Evolutionary conservation across 768 basidiomycete species (phyloP), one percentile per base, ranked within the genome.

Genomic region (Russula sp.): DNA sequence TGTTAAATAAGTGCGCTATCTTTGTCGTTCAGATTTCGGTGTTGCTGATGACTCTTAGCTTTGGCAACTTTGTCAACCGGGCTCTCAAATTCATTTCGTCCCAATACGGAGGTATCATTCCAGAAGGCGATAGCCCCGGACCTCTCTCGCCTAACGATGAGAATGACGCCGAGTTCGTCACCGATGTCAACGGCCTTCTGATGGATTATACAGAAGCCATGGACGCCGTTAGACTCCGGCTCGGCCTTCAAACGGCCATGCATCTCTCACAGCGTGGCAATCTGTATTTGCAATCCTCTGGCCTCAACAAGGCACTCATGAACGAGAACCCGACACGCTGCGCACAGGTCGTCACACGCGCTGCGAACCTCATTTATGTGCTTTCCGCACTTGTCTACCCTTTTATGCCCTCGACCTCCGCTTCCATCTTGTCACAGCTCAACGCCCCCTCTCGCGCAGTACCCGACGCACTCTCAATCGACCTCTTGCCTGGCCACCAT

Each of bases 51-150:
- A 4, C 13, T 7, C 8, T 39, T 58, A 93, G 91, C 76, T 90
- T 99, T 69, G 97, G 97, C 49, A 99, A 99, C 78, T 98, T 97
- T 69, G 90, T 98, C 67, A 99, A 99, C 74, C 89, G 97, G 32
- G 80, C 84, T 18, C 79, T 98, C 72, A 98, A 98, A 75, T 99
- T 99, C 72, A 83, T 94, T 35, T 83, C 88, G 6, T 88, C 91
- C 6, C 92, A 93, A 71, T 96, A 88, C 71, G 82, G 85, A 57
- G 75, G 89, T 54, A 75, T 88, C 48, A 79, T 98, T 42, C 94
- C 96, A 0, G 91, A 95, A 55, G 82, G 89, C 44, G 89, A 92
- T 66, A 75, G 77, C 20, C 80, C 83, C 8, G 91, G 91, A 6
- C 84, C 87, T 18, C 76, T 91, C 52, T 84, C 88, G 8, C 80